Evolutionary conservation across 2,329 filamentous ascomycete species (phyloP).

Genomic region (Penicillium sp.): DNA sequence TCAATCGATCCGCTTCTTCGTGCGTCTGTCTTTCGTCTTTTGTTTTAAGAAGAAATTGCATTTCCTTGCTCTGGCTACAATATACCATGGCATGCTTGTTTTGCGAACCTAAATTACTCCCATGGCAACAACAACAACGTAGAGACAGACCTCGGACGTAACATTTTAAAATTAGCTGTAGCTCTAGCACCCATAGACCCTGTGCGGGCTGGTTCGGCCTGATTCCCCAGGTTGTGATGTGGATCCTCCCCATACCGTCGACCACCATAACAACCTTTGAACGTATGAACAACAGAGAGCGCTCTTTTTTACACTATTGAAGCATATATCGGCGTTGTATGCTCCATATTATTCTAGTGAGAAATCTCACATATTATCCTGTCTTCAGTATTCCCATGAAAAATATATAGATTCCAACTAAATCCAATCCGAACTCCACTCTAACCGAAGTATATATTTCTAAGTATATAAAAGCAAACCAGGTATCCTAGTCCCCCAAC

Average conservation of each 20-base stretch:
- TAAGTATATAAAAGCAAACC: background rate
- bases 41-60: slow-evolving; percentile 20
- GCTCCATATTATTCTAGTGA: background rate
- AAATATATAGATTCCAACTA: background rate
- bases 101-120: background rate
- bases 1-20: slow-evolving; percentile 14
- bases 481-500: background rate
- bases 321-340: background rate
- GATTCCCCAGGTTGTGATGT: slow-evolving; percentile 3
- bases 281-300: no score
- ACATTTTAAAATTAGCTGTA: background rate
- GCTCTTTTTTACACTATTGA: background rate
- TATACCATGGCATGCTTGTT: slow-evolving; percentile 15
- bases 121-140: background rate
- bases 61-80: slow-evolving; percentile 20
- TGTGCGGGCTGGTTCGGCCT: background rate
- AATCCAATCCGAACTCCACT: background rate
- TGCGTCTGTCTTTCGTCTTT: slow-evolving; percentile 7
- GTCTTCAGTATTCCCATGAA: background rate
- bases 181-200: background rate
- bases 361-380: background rate
- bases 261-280: background rate
- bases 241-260: background rate
- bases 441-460: slow-evolving; percentile 1
- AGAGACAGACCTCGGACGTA: background rate